phyloP scores from a whole-genome alignment of 306 rosid species.

The Quillaja saponaria region DNA sequence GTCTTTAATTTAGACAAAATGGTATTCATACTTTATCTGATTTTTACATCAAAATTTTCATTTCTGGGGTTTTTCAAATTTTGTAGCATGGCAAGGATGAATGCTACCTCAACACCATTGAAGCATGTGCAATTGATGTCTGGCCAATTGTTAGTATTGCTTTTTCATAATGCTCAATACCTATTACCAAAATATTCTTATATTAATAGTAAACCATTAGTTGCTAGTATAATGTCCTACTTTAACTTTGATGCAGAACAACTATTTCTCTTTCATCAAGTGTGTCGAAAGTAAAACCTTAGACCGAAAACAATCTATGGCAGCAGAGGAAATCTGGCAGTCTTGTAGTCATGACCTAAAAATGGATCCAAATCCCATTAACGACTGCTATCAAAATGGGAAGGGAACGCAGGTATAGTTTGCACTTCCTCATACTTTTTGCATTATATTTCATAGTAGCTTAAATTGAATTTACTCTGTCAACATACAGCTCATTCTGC shows the following conservation, averaged over 20 bases:
- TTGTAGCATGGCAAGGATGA: slow-evolving; percentile 22
- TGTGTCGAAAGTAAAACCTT: neutral
- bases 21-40: too few relatives aligned
- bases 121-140: neutral
- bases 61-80: neutral
- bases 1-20: too few relatives aligned
- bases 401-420: neutral
- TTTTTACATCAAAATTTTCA: neutral
- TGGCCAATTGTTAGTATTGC: neutral
- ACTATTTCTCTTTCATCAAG: neutral
- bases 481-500: neutral
- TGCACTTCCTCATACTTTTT: neutral
- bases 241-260: neutral
- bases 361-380: neutral
- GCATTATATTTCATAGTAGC: neutral
- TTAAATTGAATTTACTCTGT: neutral
- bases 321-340: neutral
- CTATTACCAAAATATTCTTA: neutral
- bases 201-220: too few relatives aligned
- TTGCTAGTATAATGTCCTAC: neutral
- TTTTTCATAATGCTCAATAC: neutral
- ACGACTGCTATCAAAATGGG: slow-evolving; percentile 2
- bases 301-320: neutral
- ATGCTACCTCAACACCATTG: neutral
- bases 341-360: neutral